Evolutionary conservation across 2,329 filamentous ascomycete species (phyloP).

Genomic region (Dactylonectria estremocensis): DNA sequence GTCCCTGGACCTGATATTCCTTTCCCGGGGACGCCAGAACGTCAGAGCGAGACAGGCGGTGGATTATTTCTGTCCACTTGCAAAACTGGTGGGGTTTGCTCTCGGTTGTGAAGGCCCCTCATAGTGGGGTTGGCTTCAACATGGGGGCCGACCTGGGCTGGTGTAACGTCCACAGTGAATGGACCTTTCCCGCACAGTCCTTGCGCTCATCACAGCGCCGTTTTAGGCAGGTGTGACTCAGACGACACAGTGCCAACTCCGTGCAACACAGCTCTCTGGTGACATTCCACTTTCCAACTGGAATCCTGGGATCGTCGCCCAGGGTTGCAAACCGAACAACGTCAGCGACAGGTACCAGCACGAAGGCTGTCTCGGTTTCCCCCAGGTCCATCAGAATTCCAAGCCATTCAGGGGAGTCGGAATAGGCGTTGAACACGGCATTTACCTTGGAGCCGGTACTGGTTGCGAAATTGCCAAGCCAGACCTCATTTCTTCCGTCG

Average conservation of each 20-base stretch:
- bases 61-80: constrained; percentile 28
- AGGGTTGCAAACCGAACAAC: constrained; percentile 35
- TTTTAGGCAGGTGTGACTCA: constrained; percentile 32
- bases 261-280: constrained; percentile 26
- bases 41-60: constrained; percentile 12
- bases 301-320: constrained; percentile 23
- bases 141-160: constrained; percentile 17
- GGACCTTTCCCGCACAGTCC: constrained; percentile 9
- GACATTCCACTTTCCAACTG: constrained; percentile 27
- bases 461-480: not conserved
- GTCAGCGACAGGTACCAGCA: constrained; percentile 30
- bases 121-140: constrained; percentile 22
- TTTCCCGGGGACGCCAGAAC: constrained; percentile 18
- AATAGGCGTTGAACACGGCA: not conserved
- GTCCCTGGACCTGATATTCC: constrained; percentile 26
- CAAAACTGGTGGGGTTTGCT: constrained; percentile 15
- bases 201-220: not conserved
- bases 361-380: constrained; percentile 33
- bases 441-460: not conserved
- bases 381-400: constrained; percentile 42
- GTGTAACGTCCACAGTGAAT: constrained; percentile 9
- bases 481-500: not conserved
- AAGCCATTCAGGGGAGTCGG: constrained; percentile 32
- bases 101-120: constrained; percentile 7
- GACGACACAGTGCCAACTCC: constrained; percentile 38